Evolutionary conservation across 2,329 filamentous ascomycete genomes (phyloP).

Genomic region (Pezicula rhizophila): DNA sequence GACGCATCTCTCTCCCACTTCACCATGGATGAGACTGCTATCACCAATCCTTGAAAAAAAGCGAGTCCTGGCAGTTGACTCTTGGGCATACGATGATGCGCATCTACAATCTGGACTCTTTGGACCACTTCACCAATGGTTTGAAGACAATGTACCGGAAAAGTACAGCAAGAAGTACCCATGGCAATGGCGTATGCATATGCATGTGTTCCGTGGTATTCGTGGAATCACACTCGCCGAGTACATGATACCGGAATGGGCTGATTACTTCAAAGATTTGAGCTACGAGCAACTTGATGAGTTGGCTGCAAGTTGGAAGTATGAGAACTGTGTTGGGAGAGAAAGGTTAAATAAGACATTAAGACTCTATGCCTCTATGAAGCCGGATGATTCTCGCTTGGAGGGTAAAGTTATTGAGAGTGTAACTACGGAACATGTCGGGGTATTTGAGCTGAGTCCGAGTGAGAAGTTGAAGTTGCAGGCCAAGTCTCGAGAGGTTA

Average conservation of each 20-base stretch:
- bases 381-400: conserved; percentile 15
- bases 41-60: conserved; percentile 4
- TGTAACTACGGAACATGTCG: conserved; percentile 8
- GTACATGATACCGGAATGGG: conserved; percentile 40
- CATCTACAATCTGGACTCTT: conserved; percentile 28
- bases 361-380: conserved; percentile 20
- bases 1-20: conserved; percentile 2
- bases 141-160: conserved; percentile 16
- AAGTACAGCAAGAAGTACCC: conserved; percentile 21
- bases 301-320: conserved; percentile 38
- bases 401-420: conserved; percentile 23
- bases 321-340: conserved; percentile 41
- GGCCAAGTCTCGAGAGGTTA: background rate
- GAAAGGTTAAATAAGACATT: conserved; percentile 36
- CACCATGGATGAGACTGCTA: conserved; percentile 3
- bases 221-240: conserved; percentile 30
- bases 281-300: conserved; percentile 38
- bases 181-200: conserved; percentile 21
- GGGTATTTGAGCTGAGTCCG: conserved; percentile 25
- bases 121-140: conserved; percentile 18
- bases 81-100: conserved; percentile 33
- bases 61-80: conserved; percentile 5
- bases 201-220: conserved; percentile 20
- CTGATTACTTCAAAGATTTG: conserved; percentile 37
- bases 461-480: conserved; percentile 19